phyloP scores from a whole-genome alignment of 768 basidiomycete species.

The Chalciporus piperatus region DNA sequence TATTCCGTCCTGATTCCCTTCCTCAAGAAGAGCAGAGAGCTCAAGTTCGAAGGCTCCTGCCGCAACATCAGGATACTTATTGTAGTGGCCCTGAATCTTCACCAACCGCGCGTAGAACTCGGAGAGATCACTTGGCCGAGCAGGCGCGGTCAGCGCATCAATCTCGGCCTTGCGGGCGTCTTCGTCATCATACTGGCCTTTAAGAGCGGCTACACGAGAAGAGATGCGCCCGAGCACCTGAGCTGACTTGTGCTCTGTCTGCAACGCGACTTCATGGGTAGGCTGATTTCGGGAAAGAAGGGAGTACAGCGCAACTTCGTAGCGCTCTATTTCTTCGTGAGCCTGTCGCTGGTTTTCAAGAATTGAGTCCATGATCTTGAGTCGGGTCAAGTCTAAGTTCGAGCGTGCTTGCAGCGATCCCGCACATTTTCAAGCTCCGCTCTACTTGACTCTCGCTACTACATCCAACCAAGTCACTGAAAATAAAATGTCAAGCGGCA shows the following conservation, averaged over 20 bases:
- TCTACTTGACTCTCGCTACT: constrained; percentile 27
- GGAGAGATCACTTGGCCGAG: constrained; percentile 69
- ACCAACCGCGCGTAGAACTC: constrained; percentile 96
- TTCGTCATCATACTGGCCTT: constrained; percentile 75
- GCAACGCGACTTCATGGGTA: constrained; percentile 61
- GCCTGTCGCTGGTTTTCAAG: constrained; percentile 93
- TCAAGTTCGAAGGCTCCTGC: constrained; percentile 82
- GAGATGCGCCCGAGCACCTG: constrained; percentile 86
- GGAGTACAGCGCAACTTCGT: constrained; percentile 82
- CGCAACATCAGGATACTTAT: constrained; percentile 89
- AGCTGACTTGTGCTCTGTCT: constrained; percentile 85
- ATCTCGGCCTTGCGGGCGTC: constrained; percentile 69
- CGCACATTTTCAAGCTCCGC: constrained; percentile 56
- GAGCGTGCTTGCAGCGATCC: not conserved
- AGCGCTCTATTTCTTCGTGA: constrained; percentile 93
- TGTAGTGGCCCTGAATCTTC: constrained; percentile 95
- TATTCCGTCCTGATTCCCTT: constrained; percentile 62
- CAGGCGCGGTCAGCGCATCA: constrained; percentile 55
- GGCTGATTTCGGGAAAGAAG: constrained; percentile 68
- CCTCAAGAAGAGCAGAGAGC: constrained; percentile 77
- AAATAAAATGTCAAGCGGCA: constrained; percentile 83
- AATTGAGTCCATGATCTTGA: constrained; percentile 78
- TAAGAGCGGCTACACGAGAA: constrained; percentile 61
- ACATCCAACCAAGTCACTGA: constrained; percentile 40
- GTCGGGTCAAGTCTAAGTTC: constrained; percentile 2